Evolutionary conservation across 176 grass and related monocot genomes (phyloP).

Genomic region (Zoysia japonica): DNA sequence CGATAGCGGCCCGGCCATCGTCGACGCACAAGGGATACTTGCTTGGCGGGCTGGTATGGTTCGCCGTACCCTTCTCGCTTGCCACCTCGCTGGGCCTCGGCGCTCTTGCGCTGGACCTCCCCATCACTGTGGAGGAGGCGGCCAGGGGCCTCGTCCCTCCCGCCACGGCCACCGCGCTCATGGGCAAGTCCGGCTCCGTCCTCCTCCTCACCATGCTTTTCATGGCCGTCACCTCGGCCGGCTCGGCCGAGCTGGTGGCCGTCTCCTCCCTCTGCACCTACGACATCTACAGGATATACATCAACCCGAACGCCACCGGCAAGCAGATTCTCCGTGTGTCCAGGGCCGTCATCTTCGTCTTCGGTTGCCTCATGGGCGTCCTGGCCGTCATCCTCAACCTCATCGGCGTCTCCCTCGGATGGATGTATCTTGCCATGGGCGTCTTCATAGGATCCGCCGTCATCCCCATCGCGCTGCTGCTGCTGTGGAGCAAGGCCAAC

Average conservation of each 20-base stretch:
- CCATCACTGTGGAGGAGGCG: slow-evolving; percentile 58
- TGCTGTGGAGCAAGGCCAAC: slow-evolving; percentile 75
- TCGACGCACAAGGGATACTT: slow-evolving; percentile 81
- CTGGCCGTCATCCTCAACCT: slow-evolving; percentile 72
- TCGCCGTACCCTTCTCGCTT: slow-evolving; percentile 75
- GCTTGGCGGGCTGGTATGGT: slow-evolving; percentile 74
- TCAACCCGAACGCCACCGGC: slow-evolving; percentile 65
- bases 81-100: slow-evolving; percentile 73
- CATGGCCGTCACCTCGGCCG: slow-evolving; percentile 85
- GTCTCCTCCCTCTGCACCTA: slow-evolving; percentile 78
- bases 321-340: slow-evolving; percentile 81
- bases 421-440: slow-evolving; percentile 88
- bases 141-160: slow-evolving; percentile 66
- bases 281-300: slow-evolving; percentile 71
- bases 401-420: slow-evolving; percentile 66
- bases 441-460: slow-evolving; percentile 73
- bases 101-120: slow-evolving; percentile 72
- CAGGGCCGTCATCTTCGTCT: slow-evolving; percentile 45
- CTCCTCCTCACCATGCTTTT: slow-evolving; percentile 87
- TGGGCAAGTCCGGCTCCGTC: slow-evolving; percentile 71
- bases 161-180: slow-evolving; percentile 63
- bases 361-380: slow-evolving; percentile 74
- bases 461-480: slow-evolving; percentile 65
- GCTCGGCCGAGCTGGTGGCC: slow-evolving; percentile 66
- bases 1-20: slow-evolving; percentile 70